Conservation (phyloP, 257 asterid species). For the Primulina eburnea region DNA sequence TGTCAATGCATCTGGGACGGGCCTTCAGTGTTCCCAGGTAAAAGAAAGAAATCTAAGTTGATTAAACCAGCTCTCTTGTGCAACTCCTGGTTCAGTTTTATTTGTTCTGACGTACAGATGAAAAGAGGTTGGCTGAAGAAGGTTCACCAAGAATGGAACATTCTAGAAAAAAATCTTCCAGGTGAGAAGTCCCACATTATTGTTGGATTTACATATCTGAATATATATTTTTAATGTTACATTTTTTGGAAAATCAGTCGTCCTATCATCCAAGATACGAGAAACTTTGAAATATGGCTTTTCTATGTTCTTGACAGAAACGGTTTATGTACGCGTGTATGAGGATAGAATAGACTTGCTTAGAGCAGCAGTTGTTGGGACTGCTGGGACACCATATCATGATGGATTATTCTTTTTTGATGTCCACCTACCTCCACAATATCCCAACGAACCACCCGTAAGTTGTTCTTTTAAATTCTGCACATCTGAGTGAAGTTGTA, state of each 20-base stretch:
- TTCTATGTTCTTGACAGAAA: conserved; percentile 42
- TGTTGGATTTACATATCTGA: too few species aligned
- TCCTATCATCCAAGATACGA: neutral
- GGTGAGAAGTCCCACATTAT: conserved; percentile 46
- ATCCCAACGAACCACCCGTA: conserved; percentile 93
- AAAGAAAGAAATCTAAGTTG: conserved; percentile 4
- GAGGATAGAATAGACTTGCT: conserved; percentile 84
- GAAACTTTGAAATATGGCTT: neutral
- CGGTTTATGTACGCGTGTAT: conserved; percentile 65
- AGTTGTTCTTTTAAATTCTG: conserved; percentile 26
- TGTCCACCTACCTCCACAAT: conserved; percentile 72
- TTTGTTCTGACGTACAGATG: conserved; percentile 38
- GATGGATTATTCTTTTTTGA: conserved; percentile 88
- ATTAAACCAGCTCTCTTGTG: neutral
- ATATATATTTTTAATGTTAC: neutral
- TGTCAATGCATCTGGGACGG: conserved; percentile 47
- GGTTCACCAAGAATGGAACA: conserved; percentile 91
- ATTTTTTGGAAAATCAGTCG: neutral
- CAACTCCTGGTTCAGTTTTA: conserved; percentile 16
- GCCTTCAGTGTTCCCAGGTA: conserved; percentile 57
- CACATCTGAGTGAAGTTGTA: neutral
- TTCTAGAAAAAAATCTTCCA: conserved; percentile 79
- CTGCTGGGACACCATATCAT: conserved; percentile 93
- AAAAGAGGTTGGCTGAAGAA: conserved; percentile 74
- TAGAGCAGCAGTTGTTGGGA: conserved; percentile 77